phyloP scores from a whole-genome alignment of 495 filamentous ascomycete genomes.

The Aspergillus indologenus region DNA sequence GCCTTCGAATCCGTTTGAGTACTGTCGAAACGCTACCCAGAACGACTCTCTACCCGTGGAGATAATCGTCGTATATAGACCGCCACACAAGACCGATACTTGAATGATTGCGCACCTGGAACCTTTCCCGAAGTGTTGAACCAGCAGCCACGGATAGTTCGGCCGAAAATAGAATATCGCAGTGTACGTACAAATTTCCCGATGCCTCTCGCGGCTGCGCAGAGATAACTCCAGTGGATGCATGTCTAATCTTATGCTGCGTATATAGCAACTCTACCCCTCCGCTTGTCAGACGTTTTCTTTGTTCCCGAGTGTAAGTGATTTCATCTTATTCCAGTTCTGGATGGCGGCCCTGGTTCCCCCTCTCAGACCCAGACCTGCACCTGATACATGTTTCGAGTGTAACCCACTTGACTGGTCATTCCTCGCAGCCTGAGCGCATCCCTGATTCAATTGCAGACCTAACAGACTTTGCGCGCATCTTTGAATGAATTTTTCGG shows the following conservation, averaged over 20 bases:
- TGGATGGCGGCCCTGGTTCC: not conserved
- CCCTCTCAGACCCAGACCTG: not conserved
- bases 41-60: not conserved
- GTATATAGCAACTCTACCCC: not conserved
- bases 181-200: not conserved
- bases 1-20: not conserved
- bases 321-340: not conserved
- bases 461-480: slow-evolving; percentile 1
- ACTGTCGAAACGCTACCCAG: not conserved
- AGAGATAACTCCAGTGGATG: not conserved
- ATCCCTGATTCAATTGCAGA: slow-evolving; percentile 33
- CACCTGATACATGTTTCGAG: slow-evolving; percentile 6
- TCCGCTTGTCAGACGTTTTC: not conserved
- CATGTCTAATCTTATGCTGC: slow-evolving; percentile 2
- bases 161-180: not conserved
- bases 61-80: not conserved
- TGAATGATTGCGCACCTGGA: not conserved
- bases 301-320: not conserved
- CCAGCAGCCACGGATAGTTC: not conserved
- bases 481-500: not conserved
- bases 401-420: not conserved
- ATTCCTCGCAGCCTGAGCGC: slow-evolving; percentile 16
- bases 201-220: not conserved
- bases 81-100: not conserved
- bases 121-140: not conserved